Evolutionary conservation across 2,329 filamentous ascomycete species (phyloP), one percentile per base, ranked within the genome.

Genomic region (Aspergillus texensis): DNA sequence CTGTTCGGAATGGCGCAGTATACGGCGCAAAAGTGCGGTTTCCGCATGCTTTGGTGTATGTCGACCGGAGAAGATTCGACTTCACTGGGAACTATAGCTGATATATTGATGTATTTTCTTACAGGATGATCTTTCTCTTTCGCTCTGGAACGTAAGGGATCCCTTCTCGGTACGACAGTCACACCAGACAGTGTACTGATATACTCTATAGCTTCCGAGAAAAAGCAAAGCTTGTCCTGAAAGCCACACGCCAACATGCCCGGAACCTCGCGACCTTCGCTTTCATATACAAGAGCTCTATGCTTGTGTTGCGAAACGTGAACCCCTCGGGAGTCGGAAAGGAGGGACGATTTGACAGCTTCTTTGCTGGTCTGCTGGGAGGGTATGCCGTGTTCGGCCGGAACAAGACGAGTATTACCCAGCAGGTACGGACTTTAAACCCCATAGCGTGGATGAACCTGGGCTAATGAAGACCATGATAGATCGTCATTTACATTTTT

Each of bases 401-500:
- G 64, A 84, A 83, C 76, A 89, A 92, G 73, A 91, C 90, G 65
- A 91, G 88, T 67, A 90, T 97, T 66, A 96, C 90, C 80, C 93
- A 97, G 83, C 94, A 81, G 76, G 78, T 80, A 73, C 60, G 68
- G 62, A 45, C 45, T 19, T 28, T n/a, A 26, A 12, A 28, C 12
- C 16, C 24, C 16, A 10, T 12, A 21, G n/a, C 10, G 12, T 12
- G 11, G 26, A 26, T 2, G 43, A 39, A 26, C 36, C 3, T 36
- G 11, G 14, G 28, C 14, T 36, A 56, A 60, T 21, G 9, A 12
- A 45, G 21, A n/a, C 16, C 2, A 9, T n/a, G 48, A 21, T 60
- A 99, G 84, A 99, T 99, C 76, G 93, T 97, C 78, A 92, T 98
- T 72, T 99, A 99, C 82, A 91, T 99, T 67, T 97, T 97, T 75